Evolutionary conservation across 495 filamentous ascomycete species (phyloP), one percentile per base, ranked within the genome.

Genomic region (Neurospora intermedia): DNA sequence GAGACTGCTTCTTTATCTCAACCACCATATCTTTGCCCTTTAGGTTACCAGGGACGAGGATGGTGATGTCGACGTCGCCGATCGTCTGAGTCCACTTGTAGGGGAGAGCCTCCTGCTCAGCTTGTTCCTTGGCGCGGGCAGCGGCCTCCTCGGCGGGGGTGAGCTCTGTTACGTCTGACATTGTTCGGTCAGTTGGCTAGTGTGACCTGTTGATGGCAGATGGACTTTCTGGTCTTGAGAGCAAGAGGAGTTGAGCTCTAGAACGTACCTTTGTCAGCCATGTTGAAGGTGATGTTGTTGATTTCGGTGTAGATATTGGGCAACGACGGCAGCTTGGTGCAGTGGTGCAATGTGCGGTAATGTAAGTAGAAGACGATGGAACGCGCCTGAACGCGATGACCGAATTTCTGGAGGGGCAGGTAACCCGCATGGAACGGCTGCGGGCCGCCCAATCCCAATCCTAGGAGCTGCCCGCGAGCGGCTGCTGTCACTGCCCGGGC

Each of bases 41-140:
- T 75, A 97, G 83, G 75, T 92, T 96, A 27, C 85, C 89, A 2
- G 94, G 89, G 3, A 99, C 89, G 62, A 80, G 77, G 70, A 94
- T 83, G 41, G 87, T 91, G 74, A 99, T 83, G 78, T 98, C 94
- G 75, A 98, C 83, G 76, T 98, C 96, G 74, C 87, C 85, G 82
- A 99, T 98, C n/a, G 91, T 94, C 82, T 99, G 96, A 3, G 88
- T 92, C 96, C 96, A 99, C 84, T 96, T 94, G 90, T 99, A 99
- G 5, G 96, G 96, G 11, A 99, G 90, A 54, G 90, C 87, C 27
- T 92, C 93, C 85, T 99, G 96, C 82, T 98, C 96, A 43, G 89
- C 91, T 41, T 87, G 87, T 82, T 99, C 94, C 80, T 91, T 90
- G 72, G 88, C 90, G 78, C 90, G 90, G 79, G 90, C 88, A 40